phyloP scores from a whole-genome alignment of 192 early-diverging fungal genomes.

The Umbelopsis sp. region DNA sequence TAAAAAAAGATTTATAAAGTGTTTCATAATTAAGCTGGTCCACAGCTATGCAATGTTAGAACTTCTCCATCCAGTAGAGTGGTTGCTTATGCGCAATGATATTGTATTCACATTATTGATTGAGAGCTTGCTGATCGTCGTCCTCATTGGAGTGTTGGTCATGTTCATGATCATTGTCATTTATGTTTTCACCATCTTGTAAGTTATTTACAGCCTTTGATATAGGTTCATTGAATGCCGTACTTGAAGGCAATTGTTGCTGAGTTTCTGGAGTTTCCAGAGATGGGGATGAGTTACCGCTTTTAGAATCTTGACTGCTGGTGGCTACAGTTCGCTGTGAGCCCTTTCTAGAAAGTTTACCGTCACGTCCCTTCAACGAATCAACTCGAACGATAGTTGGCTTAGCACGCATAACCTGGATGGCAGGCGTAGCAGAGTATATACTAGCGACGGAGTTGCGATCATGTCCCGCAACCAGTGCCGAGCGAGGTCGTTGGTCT shows the following conservation, averaged over 20 bases:
- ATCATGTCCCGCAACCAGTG: background rate
- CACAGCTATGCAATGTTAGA: background rate
- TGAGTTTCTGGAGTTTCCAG: background rate
- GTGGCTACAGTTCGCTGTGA: slow-evolving; percentile 4
- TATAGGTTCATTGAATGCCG: background rate
- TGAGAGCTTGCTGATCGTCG: background rate
- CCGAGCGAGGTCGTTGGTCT: background rate
- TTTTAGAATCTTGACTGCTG: background rate
- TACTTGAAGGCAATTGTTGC: background rate
- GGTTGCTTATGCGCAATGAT: background rate
- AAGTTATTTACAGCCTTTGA: background rate
- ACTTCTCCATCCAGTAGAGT: slow-evolving; percentile 6
- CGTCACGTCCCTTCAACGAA: slow-evolving; percentile 8
- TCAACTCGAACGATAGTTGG: slow-evolving; percentile 21
- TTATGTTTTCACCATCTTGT: background rate
- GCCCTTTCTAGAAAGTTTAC: slow-evolving; percentile 10
- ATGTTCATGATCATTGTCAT: background rate
- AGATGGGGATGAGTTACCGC: background rate
- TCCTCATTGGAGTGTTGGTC: background rate
- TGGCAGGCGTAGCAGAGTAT: slow-evolving; percentile 16
- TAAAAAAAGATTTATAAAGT: too few species aligned
- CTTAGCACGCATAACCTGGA: slow-evolving; percentile 26
- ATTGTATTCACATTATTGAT: slow-evolving; percentile 9
- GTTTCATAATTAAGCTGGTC: slow-evolving; percentile 1
- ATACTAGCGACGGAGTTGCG: background rate